These are phyloP conservation scores for Pistacia integerrima DNA, from an alignment of 345 rosid genomes.

Conservation along the genomic window DNA sequence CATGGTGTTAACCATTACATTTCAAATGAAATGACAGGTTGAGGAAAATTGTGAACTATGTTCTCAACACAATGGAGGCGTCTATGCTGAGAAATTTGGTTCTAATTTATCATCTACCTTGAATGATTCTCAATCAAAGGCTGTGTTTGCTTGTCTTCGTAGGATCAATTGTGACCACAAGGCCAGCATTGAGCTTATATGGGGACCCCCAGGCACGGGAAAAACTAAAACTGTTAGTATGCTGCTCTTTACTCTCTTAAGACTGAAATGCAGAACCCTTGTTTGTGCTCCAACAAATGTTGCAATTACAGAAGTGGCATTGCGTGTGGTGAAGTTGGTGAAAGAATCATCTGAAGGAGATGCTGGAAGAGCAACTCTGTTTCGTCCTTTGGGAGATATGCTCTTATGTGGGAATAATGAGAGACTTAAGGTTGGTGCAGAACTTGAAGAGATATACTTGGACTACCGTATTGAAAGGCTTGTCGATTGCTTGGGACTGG, in stretches of 20 bases:
- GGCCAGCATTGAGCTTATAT: constrained; percentile 40
- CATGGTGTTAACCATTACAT: neutral
- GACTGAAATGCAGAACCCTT: constrained; percentile 38
- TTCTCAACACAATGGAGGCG: neutral
- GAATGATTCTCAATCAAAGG: constrained; percentile 39
- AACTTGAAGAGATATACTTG: constrained; percentile 37
- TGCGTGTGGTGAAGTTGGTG: constrained; percentile 40
- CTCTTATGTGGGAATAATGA: constrained; percentile 47
- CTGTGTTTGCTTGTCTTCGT: constrained; percentile 30
- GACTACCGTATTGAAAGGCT: constrained; percentile 34
- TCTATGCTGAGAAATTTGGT: neutral
- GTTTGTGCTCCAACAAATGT: constrained; percentile 53
- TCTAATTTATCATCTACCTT: constrained; percentile 15
- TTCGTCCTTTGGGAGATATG: constrained; percentile 32
- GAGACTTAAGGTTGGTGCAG: constrained; percentile 31
- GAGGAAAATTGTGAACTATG: constrained; percentile 24
- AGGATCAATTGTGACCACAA: constrained; percentile 32
- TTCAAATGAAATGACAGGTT: constrained; percentile 28
- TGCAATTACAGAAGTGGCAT: constrained; percentile 47
- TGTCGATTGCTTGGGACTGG: neutral
- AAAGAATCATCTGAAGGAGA: constrained; percentile 23
- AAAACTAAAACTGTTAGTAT: constrained; percentile 46
- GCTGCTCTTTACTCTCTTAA: constrained; percentile 36
- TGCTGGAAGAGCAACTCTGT: constrained; percentile 8
- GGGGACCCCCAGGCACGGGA: constrained; percentile 71